phyloP scores from a whole-genome alignment of 1,139 yeast species.

The Pneumocystis sp. region DNA sequence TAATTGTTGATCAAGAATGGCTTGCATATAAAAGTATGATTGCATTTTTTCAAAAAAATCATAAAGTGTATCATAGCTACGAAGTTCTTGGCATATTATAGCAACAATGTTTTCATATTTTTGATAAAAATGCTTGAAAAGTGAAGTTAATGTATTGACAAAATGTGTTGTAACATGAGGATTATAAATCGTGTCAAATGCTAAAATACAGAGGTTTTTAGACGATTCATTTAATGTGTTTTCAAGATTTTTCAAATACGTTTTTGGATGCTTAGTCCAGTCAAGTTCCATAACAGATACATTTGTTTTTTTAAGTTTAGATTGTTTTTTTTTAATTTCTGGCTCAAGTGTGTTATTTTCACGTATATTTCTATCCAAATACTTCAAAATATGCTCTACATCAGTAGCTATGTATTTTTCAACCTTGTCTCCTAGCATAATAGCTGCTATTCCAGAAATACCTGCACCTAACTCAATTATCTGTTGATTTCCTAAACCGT shows the following conservation, averaged over 20 bases:
- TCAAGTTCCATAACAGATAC: not conserved
- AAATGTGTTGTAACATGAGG: not conserved
- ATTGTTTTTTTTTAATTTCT: not conserved
- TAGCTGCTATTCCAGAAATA: not conserved
- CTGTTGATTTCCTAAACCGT: not conserved
- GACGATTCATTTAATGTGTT: not conserved
- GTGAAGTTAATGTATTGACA: not conserved
- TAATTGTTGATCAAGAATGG: not conserved
- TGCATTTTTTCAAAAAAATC: not conserved
- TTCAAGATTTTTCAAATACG: not conserved
- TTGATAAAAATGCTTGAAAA: not conserved
- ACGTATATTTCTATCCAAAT: not conserved
- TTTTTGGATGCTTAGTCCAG: not conserved
- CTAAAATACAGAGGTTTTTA: not conserved
- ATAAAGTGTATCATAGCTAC: not conserved
- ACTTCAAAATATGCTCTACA: not conserved
- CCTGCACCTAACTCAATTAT: not conserved
- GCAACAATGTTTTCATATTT: not conserved
- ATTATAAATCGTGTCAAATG: not conserved
- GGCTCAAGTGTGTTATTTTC: not conserved
- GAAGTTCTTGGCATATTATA: not conserved
- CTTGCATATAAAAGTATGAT: not conserved
- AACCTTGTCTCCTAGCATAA: not conserved
- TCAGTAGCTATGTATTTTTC: not conserved
- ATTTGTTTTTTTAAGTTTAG: not conserved